A percentile compares a stretch with the other conserved stretches of the same genome.
phyloP scores from a whole-genome alignment of 805 yeast species.

The Yarrowia yakushimensis region DNA sequence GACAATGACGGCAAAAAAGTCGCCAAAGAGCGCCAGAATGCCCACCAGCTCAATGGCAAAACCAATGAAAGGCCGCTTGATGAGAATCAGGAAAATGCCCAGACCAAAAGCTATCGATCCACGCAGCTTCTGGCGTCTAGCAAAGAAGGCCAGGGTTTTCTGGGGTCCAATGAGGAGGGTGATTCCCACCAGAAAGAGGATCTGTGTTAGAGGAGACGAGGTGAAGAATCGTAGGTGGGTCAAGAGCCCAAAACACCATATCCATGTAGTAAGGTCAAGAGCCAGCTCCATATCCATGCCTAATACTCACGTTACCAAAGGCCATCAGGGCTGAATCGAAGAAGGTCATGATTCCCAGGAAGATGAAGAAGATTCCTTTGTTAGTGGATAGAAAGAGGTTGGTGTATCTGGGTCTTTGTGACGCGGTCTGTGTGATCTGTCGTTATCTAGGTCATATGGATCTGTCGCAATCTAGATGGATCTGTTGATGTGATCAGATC shows the following conservation, averaged over 20 bases:
- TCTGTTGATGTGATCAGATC: no score
- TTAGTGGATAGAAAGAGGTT: neutral
- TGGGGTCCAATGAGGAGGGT: conserved; percentile 83
- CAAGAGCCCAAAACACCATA: no score
- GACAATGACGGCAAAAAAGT: conserved; percentile 84
- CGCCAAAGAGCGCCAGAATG: conserved; percentile 86
- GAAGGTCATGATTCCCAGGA: conserved; percentile 77
- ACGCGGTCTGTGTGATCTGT: no score
- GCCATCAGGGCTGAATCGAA: conserved; percentile 89
- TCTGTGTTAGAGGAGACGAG: conserved; percentile 40
- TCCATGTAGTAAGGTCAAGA: no score
- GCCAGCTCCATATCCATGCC: no score
- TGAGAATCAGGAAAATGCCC: conserved; percentile 73
- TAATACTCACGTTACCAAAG: conserved; percentile 59
- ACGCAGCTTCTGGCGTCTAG: conserved; percentile 80
- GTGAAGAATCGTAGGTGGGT: no score
- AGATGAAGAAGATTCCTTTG: conserved; percentile 61
- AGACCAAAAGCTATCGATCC: conserved; percentile 75
- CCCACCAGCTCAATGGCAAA: conserved; percentile 83
- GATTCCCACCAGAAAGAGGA: conserved; percentile 71
- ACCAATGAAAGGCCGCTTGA: conserved; percentile 77
- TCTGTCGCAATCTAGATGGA: no score
- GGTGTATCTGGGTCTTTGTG: no score
- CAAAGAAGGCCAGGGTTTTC: conserved; percentile 75
- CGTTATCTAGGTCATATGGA: no score